A percentile compares a stretch with the other conserved stretches of the same genome.
Evolutionary conservation across 2,329 filamentous ascomycete species (phyloP).

Genomic region (Atkinsonella hypoxylon): DNA sequence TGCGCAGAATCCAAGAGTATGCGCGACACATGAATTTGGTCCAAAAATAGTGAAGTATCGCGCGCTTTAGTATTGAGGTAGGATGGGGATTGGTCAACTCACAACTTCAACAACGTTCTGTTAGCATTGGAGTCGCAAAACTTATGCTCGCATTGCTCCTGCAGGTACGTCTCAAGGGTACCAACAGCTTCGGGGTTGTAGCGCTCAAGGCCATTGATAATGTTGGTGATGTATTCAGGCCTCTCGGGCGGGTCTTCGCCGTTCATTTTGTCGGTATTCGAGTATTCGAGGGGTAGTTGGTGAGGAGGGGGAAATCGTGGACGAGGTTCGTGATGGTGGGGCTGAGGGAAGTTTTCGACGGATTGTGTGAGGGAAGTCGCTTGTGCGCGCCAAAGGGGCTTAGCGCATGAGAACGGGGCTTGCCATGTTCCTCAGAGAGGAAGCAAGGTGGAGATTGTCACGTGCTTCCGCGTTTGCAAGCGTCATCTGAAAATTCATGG

Average conservation of each 20-base stretch:
- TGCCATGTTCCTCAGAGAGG: slow-evolving; percentile 8
- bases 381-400: slow-evolving; percentile 26
- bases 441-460: slow-evolving; percentile 12
- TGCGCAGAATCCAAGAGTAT: slow-evolving; percentile 8
- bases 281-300: slow-evolving; percentile 12
- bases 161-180: slow-evolving; percentile 88
- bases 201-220: slow-evolving; percentile 93
- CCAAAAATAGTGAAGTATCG: background rate
- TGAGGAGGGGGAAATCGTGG: slow-evolving; percentile 15
- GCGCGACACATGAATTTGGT: background rate
- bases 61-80: no score
- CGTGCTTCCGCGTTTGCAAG: slow-evolving; percentile 20
- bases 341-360: slow-evolving; percentile 29
- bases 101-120: slow-evolving; percentile 93
- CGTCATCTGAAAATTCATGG: slow-evolving; percentile 17
- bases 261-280: slow-evolving; percentile 39
- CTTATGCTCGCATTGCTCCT: slow-evolving; percentile 87
- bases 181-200: slow-evolving; percentile 97
- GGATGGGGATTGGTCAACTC: slow-evolving; percentile 34
- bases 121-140: slow-evolving; percentile 96
- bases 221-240: slow-evolving; percentile 81
- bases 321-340: slow-evolving; percentile 28
- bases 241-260: slow-evolving; percentile 82
- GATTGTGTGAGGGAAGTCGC: slow-evolving; percentile 26
- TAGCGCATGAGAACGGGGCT: slow-evolving; percentile 20